Percentiles rank a stretch among this genome's conserved stretches.
Evolutionary conservation across 2,329 filamentous ascomycete genomes (phyloP).

Genomic region (Cordyceps pruinosa): DNA sequence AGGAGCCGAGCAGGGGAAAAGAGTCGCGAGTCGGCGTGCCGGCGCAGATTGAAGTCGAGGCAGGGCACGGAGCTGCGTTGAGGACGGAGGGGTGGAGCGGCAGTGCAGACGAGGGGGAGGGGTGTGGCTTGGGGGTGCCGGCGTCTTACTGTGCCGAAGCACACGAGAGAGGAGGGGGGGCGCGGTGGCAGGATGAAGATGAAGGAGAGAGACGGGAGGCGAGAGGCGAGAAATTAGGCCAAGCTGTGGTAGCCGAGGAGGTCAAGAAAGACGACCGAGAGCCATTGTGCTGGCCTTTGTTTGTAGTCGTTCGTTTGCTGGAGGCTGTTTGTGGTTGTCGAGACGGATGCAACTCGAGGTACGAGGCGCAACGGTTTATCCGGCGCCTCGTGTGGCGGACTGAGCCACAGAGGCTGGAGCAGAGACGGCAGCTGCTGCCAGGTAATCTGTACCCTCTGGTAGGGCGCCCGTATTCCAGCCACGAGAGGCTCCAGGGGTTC

Average conservation of each 20-base stretch:
- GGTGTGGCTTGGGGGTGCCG: background rate
- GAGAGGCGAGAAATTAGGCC: too few species aligned
- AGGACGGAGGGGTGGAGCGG: constrained; percentile 1
- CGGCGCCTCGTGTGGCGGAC: background rate
- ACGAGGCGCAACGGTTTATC: background rate
- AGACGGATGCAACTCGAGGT: too few species aligned
- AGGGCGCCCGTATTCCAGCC: too few species aligned
- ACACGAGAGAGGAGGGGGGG: background rate
- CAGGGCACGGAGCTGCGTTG: constrained; percentile 13
- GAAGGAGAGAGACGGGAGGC: background rate
- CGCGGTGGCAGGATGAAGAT: background rate
- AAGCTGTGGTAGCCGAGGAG: too few species aligned
- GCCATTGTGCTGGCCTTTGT: background rate
- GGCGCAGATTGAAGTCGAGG: constrained; percentile 14
- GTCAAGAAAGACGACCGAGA: too few species aligned
- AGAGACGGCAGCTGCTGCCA: too few species aligned
- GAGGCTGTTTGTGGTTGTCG: background rate
- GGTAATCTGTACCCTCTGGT: too few species aligned
- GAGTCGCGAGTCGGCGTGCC: background rate
- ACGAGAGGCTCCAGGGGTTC: background rate
- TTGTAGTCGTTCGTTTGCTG: background rate
- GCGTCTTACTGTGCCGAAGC: constrained; percentile 4
- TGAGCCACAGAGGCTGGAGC: too few species aligned
- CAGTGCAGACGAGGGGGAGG: background rate
- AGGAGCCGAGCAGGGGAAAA: background rate